Evolutionary conservation across 805 yeast genomes (phyloP), one percentile per base, ranked within the genome.

Genomic region (Saccharomycopsis vini): DNA sequence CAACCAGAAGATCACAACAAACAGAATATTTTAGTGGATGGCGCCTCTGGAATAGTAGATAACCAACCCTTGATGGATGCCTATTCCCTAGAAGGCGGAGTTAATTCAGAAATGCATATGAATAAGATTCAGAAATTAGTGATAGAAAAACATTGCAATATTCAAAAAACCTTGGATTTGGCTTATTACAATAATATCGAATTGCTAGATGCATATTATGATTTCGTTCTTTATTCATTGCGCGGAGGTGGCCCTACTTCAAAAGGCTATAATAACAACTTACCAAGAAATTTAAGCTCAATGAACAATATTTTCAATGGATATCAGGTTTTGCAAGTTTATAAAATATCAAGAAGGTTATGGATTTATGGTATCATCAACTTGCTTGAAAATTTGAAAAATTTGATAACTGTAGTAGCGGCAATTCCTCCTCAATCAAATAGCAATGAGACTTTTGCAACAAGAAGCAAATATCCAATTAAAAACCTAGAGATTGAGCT

Each of bases 301-400:
- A 54, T 52, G 37, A 54, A 59, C 31, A 55, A 54, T 30, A 46
- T 52, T 21, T 42, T 43, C 39, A 43, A 88, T 2, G 92, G 92
- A 2, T 78, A 77, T 56, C 85, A 82, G 52, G 75, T 84, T 39
- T 84, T 84, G 5, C 81, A 80, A 50, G 73, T 81, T 33, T 83
- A 84, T 58, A 77, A 87, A 58, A 81, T 84, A 35, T 84, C 85
- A 29, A 68, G 90, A 54, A 66, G 92, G 53, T 68, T 84, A 67
- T 84, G 92, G 92, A 89, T 84, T 6, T 83, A 83, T 58, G 94
- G 94, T 21, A 77, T 85, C 12, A 89, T 83, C 13, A 85, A 89
- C 16, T 81, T 83, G 53, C 40, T 50, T 13, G 51, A 50, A 34
- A 50, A 47, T 26, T 47, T 47, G 47, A 50, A 50, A 31, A 50